These are phyloP conservation scores for Lipomyces lipofer DNA, from an alignment of 805 yeast species.

Conservation along the genomic window DNA sequence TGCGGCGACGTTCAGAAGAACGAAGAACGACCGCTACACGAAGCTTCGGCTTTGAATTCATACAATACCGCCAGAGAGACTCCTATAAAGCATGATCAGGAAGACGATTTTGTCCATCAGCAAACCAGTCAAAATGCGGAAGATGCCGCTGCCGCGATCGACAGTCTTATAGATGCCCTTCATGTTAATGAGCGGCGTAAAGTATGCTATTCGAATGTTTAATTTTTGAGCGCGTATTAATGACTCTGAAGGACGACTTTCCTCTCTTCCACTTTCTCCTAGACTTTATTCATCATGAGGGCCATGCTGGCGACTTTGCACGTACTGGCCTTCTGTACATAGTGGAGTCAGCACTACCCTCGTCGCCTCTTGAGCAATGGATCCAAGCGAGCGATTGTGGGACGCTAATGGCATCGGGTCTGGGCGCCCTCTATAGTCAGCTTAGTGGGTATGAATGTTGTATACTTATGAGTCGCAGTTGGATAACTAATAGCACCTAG, in stretches of 20 bases:
- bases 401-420: slow-evolving; percentile 37
- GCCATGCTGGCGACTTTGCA: slow-evolving; percentile 35
- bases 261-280: slow-evolving; percentile 36
- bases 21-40: no score
- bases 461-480: not conserved
- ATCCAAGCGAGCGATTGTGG: slow-evolving; percentile 35
- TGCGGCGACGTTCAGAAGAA: no score
- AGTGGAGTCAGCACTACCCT: slow-evolving; percentile 31
- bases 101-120: no score
- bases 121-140: not conserved
- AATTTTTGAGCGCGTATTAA: not conserved
- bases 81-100: no score
- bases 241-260: slow-evolving; percentile 21
- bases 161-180: slow-evolving; percentile 15
- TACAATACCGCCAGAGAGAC: no score
- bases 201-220: not conserved
- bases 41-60: no score
- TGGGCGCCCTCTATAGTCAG: slow-evolving; percentile 37
- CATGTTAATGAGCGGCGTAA: slow-evolving; percentile 1
- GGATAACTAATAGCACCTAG: not conserved
- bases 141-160: slow-evolving; percentile 12
- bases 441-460: slow-evolving; percentile 23
- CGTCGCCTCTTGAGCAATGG: slow-evolving; percentile 34
- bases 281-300: slow-evolving; percentile 35
- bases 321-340: slow-evolving; percentile 36